phyloP scores from a whole-genome alignment of 2,329 filamentous ascomycete genomes.

The Cryphonectria carpinicola region DNA sequence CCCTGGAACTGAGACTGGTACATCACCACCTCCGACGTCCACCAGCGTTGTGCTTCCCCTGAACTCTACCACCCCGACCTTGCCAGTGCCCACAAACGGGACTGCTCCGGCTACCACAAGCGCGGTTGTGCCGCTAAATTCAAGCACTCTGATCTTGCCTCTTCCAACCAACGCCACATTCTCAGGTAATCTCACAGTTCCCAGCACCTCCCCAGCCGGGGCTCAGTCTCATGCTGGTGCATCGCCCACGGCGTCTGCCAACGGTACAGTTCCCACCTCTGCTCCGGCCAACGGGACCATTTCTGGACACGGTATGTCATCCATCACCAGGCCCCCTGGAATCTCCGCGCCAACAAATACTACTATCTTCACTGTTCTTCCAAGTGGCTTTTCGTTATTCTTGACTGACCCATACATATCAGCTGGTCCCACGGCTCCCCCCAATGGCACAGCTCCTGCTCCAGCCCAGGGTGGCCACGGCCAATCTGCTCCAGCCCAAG shows the following conservation, averaged over 20 bases:
- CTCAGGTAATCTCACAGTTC: slow-evolving; percentile 15
- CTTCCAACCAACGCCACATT: slow-evolving; percentile 19
- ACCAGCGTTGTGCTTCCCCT: slow-evolving; percentile 10
- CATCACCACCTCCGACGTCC: not conserved
- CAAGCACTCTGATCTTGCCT: slow-evolving; percentile 11
- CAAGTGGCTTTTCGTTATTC: slow-evolving; percentile 7
- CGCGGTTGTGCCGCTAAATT: slow-evolving; percentile 10
- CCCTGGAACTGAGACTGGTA: slow-evolving; percentile 16
- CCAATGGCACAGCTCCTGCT: slow-evolving; percentile 21
- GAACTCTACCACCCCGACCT: slow-evolving; percentile 10
- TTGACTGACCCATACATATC: slow-evolving; percentile 17
- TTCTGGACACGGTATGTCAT: slow-evolving; percentile 21
- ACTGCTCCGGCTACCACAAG: slow-evolving; percentile 15
- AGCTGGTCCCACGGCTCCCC: slow-evolving; percentile 16
- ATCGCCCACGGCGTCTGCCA: slow-evolving; percentile 18
- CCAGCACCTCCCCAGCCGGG: slow-evolving; percentile 3
- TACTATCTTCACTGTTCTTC: slow-evolving; percentile 18
- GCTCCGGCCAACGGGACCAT: slow-evolving; percentile 19
- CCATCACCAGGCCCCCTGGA: slow-evolving; percentile 11
- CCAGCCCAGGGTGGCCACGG: slow-evolving; percentile 6
- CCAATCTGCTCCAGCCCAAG: slow-evolving; percentile 2
- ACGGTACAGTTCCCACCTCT: slow-evolving; percentile 17
- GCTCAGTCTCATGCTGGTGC: slow-evolving; percentile 15
- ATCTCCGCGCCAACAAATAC: slow-evolving; percentile 21
- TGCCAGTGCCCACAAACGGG: slow-evolving; percentile 3